These are phyloP conservation scores for Ophiostoma tasmaniense DNA, from an alignment of 2,329 filamentous ascomycete species.

Conservation along the genomic window DNA sequence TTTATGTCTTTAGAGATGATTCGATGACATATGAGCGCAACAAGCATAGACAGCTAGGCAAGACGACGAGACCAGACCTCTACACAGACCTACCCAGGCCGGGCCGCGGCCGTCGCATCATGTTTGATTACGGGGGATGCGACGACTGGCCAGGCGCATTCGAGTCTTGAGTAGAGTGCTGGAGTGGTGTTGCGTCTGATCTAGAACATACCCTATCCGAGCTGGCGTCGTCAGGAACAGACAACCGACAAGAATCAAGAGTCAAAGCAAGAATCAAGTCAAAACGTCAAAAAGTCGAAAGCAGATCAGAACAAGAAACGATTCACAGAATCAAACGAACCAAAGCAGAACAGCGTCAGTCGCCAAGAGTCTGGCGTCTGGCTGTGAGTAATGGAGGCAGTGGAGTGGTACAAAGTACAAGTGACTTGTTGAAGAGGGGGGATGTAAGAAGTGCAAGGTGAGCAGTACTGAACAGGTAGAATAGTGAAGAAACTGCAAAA, in stretches of 20 bases:
- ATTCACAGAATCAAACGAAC: neutral
- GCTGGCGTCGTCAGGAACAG: too few relatives aligned
- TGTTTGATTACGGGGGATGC: neutral
- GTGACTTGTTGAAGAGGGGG: conserved; percentile 2
- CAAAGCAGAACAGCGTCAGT: neutral
- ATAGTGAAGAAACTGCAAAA: neutral
- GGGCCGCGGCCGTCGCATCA: conserved; percentile 8
- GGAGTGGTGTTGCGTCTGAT: too few relatives aligned
- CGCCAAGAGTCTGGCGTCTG: neutral
- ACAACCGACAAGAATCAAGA: neutral
- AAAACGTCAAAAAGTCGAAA: neutral
- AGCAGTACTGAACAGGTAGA: neutral
- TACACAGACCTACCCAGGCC: neutral
- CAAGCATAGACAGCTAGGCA: neutral
- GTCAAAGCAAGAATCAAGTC: too few relatives aligned
- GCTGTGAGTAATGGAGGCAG: neutral
- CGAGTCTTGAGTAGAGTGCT: too few relatives aligned
- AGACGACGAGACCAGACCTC: neutral
- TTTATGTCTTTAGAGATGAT: neutral
- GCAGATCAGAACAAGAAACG: neutral
- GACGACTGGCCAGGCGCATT: neutral
- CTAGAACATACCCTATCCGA: too few relatives aligned
- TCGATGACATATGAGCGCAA: neutral
- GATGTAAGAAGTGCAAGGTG: neutral
- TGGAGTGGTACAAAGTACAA: neutral